Evolutionary conservation across 768 basidiomycete species (phyloP).

Genomic region (Nevesoporus exiguus): DNA sequence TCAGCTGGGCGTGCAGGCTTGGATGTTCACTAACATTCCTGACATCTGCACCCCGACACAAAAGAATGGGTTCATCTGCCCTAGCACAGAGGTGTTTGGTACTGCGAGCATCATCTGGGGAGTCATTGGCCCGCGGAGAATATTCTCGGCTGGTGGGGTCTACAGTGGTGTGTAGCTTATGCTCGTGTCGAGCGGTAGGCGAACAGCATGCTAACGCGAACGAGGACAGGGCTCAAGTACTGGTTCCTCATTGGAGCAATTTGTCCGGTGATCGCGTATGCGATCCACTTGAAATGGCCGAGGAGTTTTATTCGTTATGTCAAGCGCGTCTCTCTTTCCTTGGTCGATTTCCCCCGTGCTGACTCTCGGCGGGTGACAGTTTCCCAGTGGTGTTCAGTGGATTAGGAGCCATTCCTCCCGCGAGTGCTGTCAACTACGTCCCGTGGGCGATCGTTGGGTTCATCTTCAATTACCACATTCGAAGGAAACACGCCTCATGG

Average conservation of each 20-base stretch:
- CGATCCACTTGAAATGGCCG: conserved; percentile 57
- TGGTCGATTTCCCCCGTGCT: not conserved
- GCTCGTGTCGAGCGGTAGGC: not conserved
- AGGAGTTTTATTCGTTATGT: conserved; percentile 57
- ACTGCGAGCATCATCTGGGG: conserved; percentile 81
- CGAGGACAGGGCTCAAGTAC: conserved; percentile 43
- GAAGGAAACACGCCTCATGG: conserved; percentile 61
- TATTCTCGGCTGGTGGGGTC: conserved; percentile 63
- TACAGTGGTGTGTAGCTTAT: conserved; percentile 41
- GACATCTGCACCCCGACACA: conserved; percentile 32
- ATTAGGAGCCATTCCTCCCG: conserved; percentile 60
- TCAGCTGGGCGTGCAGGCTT: conserved; percentile 63
- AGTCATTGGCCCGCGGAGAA: conserved; percentile 71
- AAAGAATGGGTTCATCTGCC: conserved; percentile 63
- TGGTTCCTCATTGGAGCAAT: conserved; percentile 79
- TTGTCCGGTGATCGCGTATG: conserved; percentile 53
- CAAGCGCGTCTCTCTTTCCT: conserved; percentile 44
- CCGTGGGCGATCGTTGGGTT: conserved; percentile 65
- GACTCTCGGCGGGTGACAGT: conserved; percentile 19
- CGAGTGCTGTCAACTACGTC: conserved; percentile 62
- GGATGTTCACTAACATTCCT: conserved; percentile 48
- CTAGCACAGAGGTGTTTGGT: conserved; percentile 67
- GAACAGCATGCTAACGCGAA: not conserved
- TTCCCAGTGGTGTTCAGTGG: conserved; percentile 54
- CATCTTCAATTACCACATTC: conserved; percentile 60